Evolutionary conservation across 805 yeast species (phyloP).

Genomic region (Candida peoriensis): DNA sequence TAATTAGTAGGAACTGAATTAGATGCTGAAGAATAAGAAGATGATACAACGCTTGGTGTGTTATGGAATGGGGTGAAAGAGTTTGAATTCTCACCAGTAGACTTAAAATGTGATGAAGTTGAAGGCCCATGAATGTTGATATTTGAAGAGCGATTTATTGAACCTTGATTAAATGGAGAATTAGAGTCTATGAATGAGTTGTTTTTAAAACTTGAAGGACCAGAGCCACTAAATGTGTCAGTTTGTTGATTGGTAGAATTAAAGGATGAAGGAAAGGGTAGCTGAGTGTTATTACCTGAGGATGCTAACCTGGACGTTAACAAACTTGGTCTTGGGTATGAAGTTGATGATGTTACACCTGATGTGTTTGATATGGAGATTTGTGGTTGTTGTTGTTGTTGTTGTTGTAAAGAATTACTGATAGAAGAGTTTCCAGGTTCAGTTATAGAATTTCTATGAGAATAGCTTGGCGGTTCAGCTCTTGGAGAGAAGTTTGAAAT

Average conservation of each 20-base stretch:
- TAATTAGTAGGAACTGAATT: conserved; percentile 20
- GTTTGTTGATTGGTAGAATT: too few relatives aligned
- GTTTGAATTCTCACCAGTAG: conserved; percentile 18
- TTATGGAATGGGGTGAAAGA: conserved; percentile 36
- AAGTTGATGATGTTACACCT: conserved; percentile 3
- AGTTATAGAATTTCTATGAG: conserved; percentile 9
- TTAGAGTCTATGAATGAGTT: conserved; percentile 3
- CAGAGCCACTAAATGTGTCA: too few relatives aligned
- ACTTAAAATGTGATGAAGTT: conserved; percentile 26
- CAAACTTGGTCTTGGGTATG: conserved; percentile 22
- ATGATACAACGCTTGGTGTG: conserved; percentile 43
- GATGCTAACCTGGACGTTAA: conserved; percentile 29
- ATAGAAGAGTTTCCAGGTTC: conserved; percentile 1
- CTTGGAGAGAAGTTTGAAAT: conserved; percentile 21
- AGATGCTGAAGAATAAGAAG: conserved; percentile 36
- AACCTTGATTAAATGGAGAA: too few relatives aligned
- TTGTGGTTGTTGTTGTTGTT: too few relatives aligned
- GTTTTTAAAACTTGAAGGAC: too few relatives aligned
- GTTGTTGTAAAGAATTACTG: too few relatives aligned
- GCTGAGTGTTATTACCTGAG: conserved; percentile 12
- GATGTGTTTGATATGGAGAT: conserved; percentile 1
- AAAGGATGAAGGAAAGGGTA: too few relatives aligned
- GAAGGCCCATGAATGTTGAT: conserved; percentile 23
- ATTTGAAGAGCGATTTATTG: conserved; percentile 18
- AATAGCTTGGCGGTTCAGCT: conserved; percentile 22